phyloP scores from a whole-genome alignment of 805 yeast genomes.

The Diddensiella santjacobensis region DNA sequence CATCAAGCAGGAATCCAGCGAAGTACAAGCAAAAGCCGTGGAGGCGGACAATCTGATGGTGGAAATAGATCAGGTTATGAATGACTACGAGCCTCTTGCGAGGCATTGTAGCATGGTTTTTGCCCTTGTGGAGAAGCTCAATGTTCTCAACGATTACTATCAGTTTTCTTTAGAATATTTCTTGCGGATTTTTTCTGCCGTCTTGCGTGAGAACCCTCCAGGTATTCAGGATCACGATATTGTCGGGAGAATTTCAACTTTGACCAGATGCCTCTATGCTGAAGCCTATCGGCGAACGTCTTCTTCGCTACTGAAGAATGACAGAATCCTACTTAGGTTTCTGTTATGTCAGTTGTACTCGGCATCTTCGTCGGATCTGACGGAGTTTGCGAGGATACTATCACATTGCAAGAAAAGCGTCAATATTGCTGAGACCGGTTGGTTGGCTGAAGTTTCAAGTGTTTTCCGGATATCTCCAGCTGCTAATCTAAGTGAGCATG shows the following conservation, averaged over 20 bases:
- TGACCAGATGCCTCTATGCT: constrained; percentile 42
- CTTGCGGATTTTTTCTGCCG: constrained; percentile 35
- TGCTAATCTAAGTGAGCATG: neutral
- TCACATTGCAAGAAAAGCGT: neutral
- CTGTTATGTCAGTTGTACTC: constrained; percentile 37
- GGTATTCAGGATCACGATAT: constrained; percentile 5
- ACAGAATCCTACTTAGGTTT: constrained; percentile 39
- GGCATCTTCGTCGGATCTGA: neutral
- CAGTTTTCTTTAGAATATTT: constrained; percentile 51
- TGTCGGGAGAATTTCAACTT: constrained; percentile 27
- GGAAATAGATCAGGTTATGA: constrained; percentile 48
- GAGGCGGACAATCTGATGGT: constrained; percentile 55
- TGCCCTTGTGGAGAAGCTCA: constrained; percentile 42
- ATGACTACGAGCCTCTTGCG: constrained; percentile 53
- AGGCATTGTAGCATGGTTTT: constrained; percentile 50
- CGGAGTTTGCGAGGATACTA: neutral
- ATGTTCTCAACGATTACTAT: constrained; percentile 50
- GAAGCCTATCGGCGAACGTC: constrained; percentile 46
- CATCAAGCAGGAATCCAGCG: constrained; percentile 59
- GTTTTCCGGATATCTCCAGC: neutral
- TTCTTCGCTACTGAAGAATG: constrained; percentile 43
- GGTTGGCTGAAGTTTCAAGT: neutral
- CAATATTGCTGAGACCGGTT: neutral
- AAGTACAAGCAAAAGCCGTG: constrained; percentile 48
- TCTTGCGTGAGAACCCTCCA: constrained; percentile 23